Base-by-base conservation (phyloP, 495 filamentous ascomycete genomes). In the Penicillium coprophilum region DNA sequence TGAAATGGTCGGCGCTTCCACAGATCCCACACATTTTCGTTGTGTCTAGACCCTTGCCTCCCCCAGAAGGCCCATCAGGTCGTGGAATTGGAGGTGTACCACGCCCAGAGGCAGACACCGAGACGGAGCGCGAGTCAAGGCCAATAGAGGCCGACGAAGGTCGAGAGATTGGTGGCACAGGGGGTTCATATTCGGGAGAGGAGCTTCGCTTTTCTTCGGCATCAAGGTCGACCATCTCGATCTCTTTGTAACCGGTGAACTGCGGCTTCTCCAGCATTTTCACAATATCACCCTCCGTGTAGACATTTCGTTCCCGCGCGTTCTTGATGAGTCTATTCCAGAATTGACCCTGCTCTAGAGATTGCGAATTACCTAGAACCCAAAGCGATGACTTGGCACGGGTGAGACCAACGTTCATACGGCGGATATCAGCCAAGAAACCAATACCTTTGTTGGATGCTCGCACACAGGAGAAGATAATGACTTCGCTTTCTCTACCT, bases 331-430 rank as follows among this genome's bases (percentile, higher is more conserved):
- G 79, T 52, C 85, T 82, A 47, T 80, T 83, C 94, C 94, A 98
- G 72, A 88, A 96, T 63, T 94, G 85, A 30, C 94, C 95, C 60
- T 95, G 88, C 7, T 86, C 75, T 24, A 98, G 77, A 27, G 91
- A 87, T 36, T 86, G 79, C 1, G 95, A 93, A 66, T 97, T 94
- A 55, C 94, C 94, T 15, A 98, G 80, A 56, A 98, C 91, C 86
- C 91, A 98, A 24, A 98, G 80, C 3, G 92, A 96, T 13, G 89
- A 95, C 65, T 96, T 96, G 11, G 94, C 95, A 78, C 94, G 85
- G 8, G 94, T 98, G 41, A 98, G 77, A 75, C 94, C 94, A 65
- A 98, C 94, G 74, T 98, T 98, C 94, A 98, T 98, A 83, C 94
- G 94, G 49, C 94, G 86, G 66, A 98, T 96, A 74, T 98, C 94